Evolutionary conservation across 176 grass and related monocot species (phyloP), one percentile per base, ranked within the genome.

Genomic region (Carex pumila): DNA sequence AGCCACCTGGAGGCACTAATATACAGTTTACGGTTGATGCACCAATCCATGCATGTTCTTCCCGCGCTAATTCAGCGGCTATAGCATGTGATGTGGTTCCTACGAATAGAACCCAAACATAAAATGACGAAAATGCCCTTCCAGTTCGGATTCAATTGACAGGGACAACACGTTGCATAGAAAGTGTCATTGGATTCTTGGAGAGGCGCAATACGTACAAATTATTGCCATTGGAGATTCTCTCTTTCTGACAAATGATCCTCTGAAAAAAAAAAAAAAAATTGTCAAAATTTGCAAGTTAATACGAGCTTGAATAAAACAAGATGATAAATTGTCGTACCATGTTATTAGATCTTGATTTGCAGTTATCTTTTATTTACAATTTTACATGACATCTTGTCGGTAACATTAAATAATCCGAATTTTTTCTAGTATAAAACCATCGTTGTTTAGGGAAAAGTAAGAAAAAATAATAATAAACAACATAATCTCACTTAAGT

Each of bases 51-150:
- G 30, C 29, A 71, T 37, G 68, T 71, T 71, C 68, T 71, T 71
- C 68, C 36, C 68, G 68, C 68, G 68, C 37, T 71, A 41, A 71
- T 71, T 71, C 68, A 71, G 68, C 68, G 68, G 68, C 18, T 43
- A 10, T 47, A 8, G 47, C 47, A 50, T 50, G 47, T 50, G 47
- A 71, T 71, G 37, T 47, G 68, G 2, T 19, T 25, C 18, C 60
- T 11, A 62, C 25, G 2, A 60, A 7, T 5, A 60, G 18, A n/a
- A 60, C 17, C 34, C 25, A 25, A 25, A 47, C 15, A 21, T 71
- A 7, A 19, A 71, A 71, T 71, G 68, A 71, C 68, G 37, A 21
- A 47, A 71, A 1, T 39, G 15, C n/a, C 68, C 68, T 71, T n/a
- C 6, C 66, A 19, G n/a, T 19, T 71, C 36, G 18, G 37, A 71